Conservation (phyloP, 257 asterid genomes). For the Solanum chaucha region DNA sequence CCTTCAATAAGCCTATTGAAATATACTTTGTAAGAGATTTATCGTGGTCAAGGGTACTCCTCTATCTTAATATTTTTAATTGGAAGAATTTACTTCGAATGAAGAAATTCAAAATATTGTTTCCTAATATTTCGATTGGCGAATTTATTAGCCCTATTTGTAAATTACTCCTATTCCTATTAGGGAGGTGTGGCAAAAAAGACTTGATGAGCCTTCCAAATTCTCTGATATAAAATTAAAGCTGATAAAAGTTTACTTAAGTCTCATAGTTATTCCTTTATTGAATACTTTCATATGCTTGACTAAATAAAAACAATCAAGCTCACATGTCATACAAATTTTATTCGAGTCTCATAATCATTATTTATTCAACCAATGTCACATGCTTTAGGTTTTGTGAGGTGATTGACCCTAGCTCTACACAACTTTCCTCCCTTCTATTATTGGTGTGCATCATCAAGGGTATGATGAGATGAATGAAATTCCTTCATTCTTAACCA, state of each 20-base stretch:
- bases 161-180: not conserved
- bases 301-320: not conserved
- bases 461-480: not conserved
- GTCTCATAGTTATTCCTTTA: not conserved
- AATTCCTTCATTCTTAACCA: not conserved
- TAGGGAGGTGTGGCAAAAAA: not conserved
- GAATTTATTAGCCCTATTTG: not conserved
- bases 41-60: not conserved
- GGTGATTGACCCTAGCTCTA: not conserved
- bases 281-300: not conserved
- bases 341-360: not conserved
- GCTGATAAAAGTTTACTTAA: not conserved
- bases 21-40: not conserved
- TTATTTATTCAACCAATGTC: not conserved
- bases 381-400: not conserved
- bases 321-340: not conserved
- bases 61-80: not conserved
- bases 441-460: not conserved
- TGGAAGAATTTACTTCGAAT: not conserved
- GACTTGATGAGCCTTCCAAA: not conserved
- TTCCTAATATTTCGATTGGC: not conserved
- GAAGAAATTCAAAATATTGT: not conserved
- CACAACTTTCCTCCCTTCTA: not conserved
- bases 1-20: not conserved
- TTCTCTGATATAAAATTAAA: not conserved